Evolutionary conservation across 371 early-diverging fungal genomes (phyloP), one percentile per base, ranked within the genome.

Genomic region (Capniomyces stellatus): DNA sequence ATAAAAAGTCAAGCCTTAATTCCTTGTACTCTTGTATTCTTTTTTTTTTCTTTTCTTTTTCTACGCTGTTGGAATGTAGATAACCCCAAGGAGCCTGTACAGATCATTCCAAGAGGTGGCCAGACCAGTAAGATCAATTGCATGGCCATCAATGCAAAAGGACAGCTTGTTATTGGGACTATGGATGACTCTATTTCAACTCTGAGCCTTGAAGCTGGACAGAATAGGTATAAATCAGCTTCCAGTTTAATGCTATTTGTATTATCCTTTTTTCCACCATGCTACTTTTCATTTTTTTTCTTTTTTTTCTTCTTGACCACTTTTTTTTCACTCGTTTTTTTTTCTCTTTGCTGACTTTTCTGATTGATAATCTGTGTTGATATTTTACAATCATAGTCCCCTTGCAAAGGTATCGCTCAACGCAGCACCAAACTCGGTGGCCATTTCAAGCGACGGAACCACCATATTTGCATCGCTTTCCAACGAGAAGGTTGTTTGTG

Each of bases 81-180:
- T 48, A 23, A 3, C 3, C 21, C 10, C n/a, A 3, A 12, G 4
- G 19, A 24, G 23, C 15, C 21, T 19, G 52, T 44, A 1, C 10
- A 1, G 3, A 8, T 25, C 22, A 52, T 59, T 0, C 24, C 24
- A 2, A 51, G 60, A 29, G 30, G 13, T 15, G 43, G 48, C 21
- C 58, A 52, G 24, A 1, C 12, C 8, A 58, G 55, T 19, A 54
- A 58, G 44, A 35, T 58, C 24, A 58, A 51, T 15, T 46, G 43
- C 19, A 13, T 58, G 24, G 46, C 54, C 13, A 24, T 55, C 2
- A 19, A 3, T 4, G 42, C 35, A 23, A 6, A 10, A 8, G 51
- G 51, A 24, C 23, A 31, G 29, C 10, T 51, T 30, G 18, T 31
- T 19, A 10, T 51, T 18, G 51, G 51, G 2, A 18, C 51, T 3